phyloP scores from a whole-genome alignment of 805 yeast species.

The Cyberlindnera saturnus region DNA sequence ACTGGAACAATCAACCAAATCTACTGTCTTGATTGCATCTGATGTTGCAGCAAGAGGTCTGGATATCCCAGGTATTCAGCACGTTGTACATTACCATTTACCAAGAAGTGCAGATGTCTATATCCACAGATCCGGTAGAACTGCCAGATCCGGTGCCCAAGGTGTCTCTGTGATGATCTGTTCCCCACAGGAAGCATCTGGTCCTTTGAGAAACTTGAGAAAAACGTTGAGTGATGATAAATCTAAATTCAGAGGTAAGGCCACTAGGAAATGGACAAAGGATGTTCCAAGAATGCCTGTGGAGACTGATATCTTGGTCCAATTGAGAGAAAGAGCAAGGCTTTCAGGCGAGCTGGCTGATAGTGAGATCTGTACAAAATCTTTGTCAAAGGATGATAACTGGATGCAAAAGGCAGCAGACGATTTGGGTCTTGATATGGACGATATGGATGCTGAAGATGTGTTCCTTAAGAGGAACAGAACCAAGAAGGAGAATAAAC shows the following conservation, averaged over 20 bases:
- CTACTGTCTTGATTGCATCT: conserved; percentile 79
- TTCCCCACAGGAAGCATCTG: conserved; percentile 89
- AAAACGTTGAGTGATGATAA: conserved; percentile 40
- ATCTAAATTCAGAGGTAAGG: conserved; percentile 24
- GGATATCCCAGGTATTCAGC: conserved; percentile 85
- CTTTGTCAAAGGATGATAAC: conserved; percentile 58
- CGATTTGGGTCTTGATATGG: conserved; percentile 79
- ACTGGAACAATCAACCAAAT: conserved; percentile 35
- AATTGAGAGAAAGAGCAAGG: conserved; percentile 60
- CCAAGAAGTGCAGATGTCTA: conserved; percentile 94
- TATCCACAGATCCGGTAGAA: conserved; percentile 94
- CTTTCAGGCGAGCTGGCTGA: conserved; percentile 76
- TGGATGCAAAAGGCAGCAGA: conserved; percentile 92
- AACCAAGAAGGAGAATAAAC: conserved; percentile 45
- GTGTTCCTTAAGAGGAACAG: conserved; percentile 60
- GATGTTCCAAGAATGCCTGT: conserved; percentile 68
- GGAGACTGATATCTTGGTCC: conserved; percentile 67
- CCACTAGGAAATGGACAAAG: conserved; percentile 40
- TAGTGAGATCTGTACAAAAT: conserved; percentile 52
- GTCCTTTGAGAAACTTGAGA: conserved; percentile 75
- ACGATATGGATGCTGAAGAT: conserved; percentile 70
- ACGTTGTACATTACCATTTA: conserved; percentile 92
- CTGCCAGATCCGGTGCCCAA: conserved; percentile 90
- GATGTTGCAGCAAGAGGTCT: conserved; percentile 98
- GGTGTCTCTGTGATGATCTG: conserved; percentile 95